Base-by-base conservation (phyloP, 2,329 filamentous ascomycete species). In the Penicillium psychrosexuale region DNA sequence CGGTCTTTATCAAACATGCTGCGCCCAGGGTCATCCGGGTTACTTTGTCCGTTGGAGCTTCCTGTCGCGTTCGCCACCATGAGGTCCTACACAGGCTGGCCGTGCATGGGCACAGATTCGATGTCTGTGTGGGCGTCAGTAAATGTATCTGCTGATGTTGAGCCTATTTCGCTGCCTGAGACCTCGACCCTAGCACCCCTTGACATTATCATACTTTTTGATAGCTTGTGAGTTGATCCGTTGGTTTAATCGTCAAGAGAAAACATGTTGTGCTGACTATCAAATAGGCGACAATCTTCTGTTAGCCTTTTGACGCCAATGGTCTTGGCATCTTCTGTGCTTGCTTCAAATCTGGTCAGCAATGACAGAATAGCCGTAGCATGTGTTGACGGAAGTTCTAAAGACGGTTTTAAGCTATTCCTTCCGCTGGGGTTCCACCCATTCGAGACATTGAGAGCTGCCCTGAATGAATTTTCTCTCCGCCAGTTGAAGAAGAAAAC, bases 151-250 rank as follows among this genome's bases (percentile, higher is more conserved):
- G 65, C 61, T 19, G 65, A 68, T 45, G 63, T 62, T 37, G 58
- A 53, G 27, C 66, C 65, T 13, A 64, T 62, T 24, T 47, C 49
- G 4, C 46, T 60, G 8, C 56, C 56, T 33, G 51, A 45, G 19
- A 45, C 50, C 42, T 64, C 61, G 5, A 58, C 24, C 9, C 53
- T 58, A 50, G 56, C 66, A n/a, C 66, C 68, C 8, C 63, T 75
- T 31, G 70, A 74, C 47, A 60, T 71, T n/a, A 61, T 70, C 37
- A 65, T 75, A 36, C 50, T 75, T 9, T 60, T 75, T 33, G 70
- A 75, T 51, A 68, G 63, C 36, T 55, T 67, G 72, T 75, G 56
- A 58, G 71, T 68, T 24, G 17, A 19, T 7, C 8, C 34, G 6
- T 47, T 34, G 30, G 5, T 13, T n/a, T 51, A 9, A 7, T 37